These are phyloP conservation scores for Peniophora sp. DNA, from an alignment of 1,284 basidiomycete genomes.

Conservation along the genomic window DNA sequence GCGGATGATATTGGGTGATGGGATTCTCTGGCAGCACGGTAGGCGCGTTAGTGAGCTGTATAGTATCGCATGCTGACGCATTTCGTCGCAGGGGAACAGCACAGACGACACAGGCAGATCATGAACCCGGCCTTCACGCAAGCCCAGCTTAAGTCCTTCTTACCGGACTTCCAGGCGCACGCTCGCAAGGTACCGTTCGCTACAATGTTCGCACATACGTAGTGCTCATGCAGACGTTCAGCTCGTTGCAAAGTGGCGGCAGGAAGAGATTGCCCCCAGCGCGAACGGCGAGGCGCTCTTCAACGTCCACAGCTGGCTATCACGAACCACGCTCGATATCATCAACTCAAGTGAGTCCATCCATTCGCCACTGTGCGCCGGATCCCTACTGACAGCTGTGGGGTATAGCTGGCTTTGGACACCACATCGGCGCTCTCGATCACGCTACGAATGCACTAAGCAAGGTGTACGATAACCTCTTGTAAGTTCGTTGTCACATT, in stretches of 20 bases:
- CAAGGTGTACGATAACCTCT: slow-evolving; percentile 12
- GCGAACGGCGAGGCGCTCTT: slow-evolving; percentile 4
- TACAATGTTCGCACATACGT: not conserved
- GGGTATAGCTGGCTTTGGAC: slow-evolving; percentile 16
- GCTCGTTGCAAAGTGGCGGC: slow-evolving; percentile 15
- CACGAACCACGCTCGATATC: slow-evolving; percentile 15
- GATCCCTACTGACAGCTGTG: not conserved
- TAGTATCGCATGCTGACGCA: not conserved
- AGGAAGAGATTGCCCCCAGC: slow-evolving; percentile 8
- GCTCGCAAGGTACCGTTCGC: slow-evolving; percentile 8
- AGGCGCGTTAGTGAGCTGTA: not conserved
- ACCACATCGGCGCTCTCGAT: slow-evolving; percentile 15
- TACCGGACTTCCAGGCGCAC: slow-evolving; percentile 11
- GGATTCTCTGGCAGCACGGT: slow-evolving; percentile 13
- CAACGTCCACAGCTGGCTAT: slow-evolving; percentile 14
- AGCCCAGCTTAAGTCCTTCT: slow-evolving; percentile 12
- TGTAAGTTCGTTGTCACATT: slow-evolving; percentile 9
- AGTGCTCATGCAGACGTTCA: slow-evolving; percentile 3
- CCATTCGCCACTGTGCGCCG: not conserved
- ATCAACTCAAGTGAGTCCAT: slow-evolving; percentile 12
- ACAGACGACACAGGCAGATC: slow-evolving; percentile 22
- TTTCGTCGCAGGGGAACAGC: slow-evolving; percentile 12
- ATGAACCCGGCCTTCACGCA: slow-evolving; percentile 22
- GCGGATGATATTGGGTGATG: slow-evolving; percentile 12
- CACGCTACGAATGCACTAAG: slow-evolving; percentile 8